Conservation (phyloP, 2,329 filamentous ascomycete genomes). For the Metarhizium anisopliae region DNA sequence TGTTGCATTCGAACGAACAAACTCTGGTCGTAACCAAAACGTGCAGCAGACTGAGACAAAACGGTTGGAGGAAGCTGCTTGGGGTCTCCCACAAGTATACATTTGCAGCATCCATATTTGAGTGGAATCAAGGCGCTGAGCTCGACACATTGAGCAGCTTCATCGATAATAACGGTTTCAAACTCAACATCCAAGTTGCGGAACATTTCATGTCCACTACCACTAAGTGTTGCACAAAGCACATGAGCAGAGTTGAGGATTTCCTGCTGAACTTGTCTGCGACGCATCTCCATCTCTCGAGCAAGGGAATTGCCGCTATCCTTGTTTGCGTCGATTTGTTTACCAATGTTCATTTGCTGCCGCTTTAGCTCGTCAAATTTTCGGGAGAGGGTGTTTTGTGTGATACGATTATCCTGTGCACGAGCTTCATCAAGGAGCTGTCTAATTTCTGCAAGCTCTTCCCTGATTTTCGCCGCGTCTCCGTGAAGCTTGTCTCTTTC, state of each 20-base stretch:
- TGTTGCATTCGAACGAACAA: constrained; percentile 97
- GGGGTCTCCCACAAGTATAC: constrained; percentile 92
- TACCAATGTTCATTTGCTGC: constrained; percentile 63
- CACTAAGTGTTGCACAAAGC: constrained; percentile 89
- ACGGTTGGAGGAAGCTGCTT: constrained; percentile 96
- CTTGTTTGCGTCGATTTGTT: constrained; percentile 78
- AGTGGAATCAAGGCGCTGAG: constrained; percentile 91
- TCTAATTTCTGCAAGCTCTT: constrained; percentile 61
- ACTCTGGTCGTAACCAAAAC: constrained; percentile 94
- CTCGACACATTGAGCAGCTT: constrained; percentile 96
- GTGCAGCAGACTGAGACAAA: constrained; percentile 82
- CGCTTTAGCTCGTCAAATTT: constrained; percentile 72
- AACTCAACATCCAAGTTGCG: constrained; percentile 91
- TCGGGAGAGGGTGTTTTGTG: constrained; percentile 53
- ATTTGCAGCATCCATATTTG: constrained; percentile 95
- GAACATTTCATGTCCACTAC: constrained; percentile 96
- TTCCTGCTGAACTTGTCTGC: constrained; percentile 78
- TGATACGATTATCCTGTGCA: constrained; percentile 38
- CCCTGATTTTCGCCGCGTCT: constrained; percentile 64
- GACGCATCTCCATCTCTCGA: constrained; percentile 77
- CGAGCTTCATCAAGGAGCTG: constrained; percentile 62
- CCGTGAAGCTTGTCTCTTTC: constrained; percentile 52
- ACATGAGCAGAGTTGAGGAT: constrained; percentile 87
- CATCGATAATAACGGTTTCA: constrained; percentile 96
- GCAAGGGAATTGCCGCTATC: constrained; percentile 74